Percentiles rank a stretch among this genome's conserved stretches.
Conservation (phyloP, 257 asterid genomes). For the Datura wrightii region DNA sequence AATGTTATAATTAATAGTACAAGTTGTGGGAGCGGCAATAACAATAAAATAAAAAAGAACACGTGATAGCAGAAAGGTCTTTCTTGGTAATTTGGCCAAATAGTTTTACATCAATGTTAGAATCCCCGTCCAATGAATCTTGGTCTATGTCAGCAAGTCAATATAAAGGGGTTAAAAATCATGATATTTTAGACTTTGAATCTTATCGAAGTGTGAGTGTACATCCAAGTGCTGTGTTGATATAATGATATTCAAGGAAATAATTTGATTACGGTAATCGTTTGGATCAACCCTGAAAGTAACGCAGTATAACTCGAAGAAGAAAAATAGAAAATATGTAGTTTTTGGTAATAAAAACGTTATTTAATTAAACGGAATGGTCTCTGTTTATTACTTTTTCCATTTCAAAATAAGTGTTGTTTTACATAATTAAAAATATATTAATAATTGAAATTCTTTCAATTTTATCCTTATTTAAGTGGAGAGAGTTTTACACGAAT, state of each 20-base stretch:
- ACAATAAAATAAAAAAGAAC: conserved; percentile 47
- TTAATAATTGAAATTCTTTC: no score
- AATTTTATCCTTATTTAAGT: no score
- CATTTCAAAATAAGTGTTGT: no score
- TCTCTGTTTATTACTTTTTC: no score
- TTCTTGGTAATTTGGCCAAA: conserved; percentile 38
- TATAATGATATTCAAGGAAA: neutral
- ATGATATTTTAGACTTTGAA: neutral
- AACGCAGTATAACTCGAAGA: neutral
- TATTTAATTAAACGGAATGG: no score
- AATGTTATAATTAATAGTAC: neutral
- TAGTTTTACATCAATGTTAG: neutral
- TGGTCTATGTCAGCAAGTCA: conserved; percentile 2
- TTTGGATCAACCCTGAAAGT: neutral
- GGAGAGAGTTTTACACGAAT: no score
- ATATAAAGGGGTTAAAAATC: neutral
- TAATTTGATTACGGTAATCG: neutral
- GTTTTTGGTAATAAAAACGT: no score
- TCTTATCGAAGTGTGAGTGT: neutral
- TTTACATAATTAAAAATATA: no score
- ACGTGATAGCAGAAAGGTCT: conserved; percentile 64
- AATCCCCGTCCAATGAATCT: neutral
- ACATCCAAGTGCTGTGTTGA: neutral
- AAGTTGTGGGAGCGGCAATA: neutral
- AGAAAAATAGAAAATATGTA: neutral